Evolutionary conservation across 441 rosid genomes (phyloP).

Genomic region (Manihot esculenta): DNA sequence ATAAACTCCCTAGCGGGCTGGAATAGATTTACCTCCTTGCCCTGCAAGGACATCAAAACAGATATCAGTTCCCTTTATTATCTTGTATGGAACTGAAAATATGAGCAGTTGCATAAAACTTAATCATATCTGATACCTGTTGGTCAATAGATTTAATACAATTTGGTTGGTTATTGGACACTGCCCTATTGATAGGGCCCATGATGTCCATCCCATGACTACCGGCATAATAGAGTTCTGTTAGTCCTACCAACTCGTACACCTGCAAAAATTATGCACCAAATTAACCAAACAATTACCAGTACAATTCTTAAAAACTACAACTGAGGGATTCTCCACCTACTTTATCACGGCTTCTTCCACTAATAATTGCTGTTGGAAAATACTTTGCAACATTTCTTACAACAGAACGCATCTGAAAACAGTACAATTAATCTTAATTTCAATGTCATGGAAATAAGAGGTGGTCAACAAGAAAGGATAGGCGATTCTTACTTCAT

Average conservation of each 20-base stretch:
- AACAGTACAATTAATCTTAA: slow-evolving; percentile 14
- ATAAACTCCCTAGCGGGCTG: slow-evolving; percentile 91
- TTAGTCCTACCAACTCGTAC: slow-evolving; percentile 80
- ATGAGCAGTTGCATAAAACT: neutral
- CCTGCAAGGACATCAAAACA: slow-evolving; percentile 35
- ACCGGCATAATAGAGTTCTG: slow-evolving; percentile 94
- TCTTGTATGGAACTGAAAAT: no score
- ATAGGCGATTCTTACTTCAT: slow-evolving; percentile 45
- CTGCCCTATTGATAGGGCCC: slow-evolving; percentile 48
- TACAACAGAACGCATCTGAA: slow-evolving; percentile 91
- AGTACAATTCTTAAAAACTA: no score
- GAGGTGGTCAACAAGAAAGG: neutral
- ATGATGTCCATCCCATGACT: slow-evolving; percentile 99
- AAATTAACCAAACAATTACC: neutral
- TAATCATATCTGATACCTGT: slow-evolving; percentile 36
- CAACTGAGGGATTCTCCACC: slow-evolving; percentile 4
- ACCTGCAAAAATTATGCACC: slow-evolving; percentile 47
- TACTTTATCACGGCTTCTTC: slow-evolving; percentile 95
- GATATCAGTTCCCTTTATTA: neutral
- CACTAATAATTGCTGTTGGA: slow-evolving; percentile 94
- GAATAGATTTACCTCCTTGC: slow-evolving; percentile 73
- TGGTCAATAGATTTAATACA: slow-evolving; percentile 63
- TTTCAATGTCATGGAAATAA: neutral
- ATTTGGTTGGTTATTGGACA: slow-evolving; percentile 46
- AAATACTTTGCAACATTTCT: slow-evolving; percentile 66